A percentile compares a stretch with the other conserved stretches of the same genome.
Conservation (phyloP, 805 yeast species). For the Zygosaccharomyces bailii region DNA sequence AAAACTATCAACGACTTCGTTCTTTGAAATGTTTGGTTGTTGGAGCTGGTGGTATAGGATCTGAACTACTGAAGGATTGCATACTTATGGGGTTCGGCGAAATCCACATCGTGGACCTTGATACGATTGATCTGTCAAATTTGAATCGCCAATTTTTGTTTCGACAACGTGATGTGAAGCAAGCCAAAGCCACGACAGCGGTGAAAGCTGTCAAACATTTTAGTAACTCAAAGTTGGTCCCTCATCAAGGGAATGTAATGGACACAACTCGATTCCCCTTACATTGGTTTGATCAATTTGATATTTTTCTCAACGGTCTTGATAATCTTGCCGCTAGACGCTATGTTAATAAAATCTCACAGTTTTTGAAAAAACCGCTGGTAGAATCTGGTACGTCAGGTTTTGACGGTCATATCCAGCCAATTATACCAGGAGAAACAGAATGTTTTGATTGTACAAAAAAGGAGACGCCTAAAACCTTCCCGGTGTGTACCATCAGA, state of each 20-base stretch:
- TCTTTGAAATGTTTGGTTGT: conserved; percentile 66
- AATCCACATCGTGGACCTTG: conserved; percentile 89
- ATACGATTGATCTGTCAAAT: conserved; percentile 89
- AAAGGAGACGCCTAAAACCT: conserved; percentile 83
- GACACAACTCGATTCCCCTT: conserved; percentile 67
- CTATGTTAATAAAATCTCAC: conserved; percentile 79
- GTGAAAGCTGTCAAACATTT: conserved; percentile 74
- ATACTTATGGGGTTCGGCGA: conserved; percentile 79
- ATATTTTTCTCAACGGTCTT: conserved; percentile 81
- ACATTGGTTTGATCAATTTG: conserved; percentile 74
- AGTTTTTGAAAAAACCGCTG: conserved; percentile 68
- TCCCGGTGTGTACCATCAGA: conserved; percentile 94
- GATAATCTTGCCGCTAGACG: conserved; percentile 92
- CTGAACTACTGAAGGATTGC: conserved; percentile 80
- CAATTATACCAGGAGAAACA: conserved; percentile 73
- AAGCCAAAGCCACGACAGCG: conserved; percentile 83
- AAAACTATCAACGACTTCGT: conserved; percentile 27
- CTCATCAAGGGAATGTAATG: conserved; percentile 88
- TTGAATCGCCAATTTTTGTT: conserved; percentile 91
- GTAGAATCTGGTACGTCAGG: conserved; percentile 97
- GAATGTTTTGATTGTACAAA: conserved; percentile 94
- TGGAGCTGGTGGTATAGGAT: conserved; percentile 97
- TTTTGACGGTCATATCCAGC: conserved; percentile 89
- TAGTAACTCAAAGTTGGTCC: conserved; percentile 60
- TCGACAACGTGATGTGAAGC: conserved; percentile 83